A percentile compares a stretch with the other conserved stretches of the same genome.
Evolutionary conservation across 2,329 filamentous ascomycete genomes (phyloP).

Genomic region (Hymenoscyphus linearis): DNA sequence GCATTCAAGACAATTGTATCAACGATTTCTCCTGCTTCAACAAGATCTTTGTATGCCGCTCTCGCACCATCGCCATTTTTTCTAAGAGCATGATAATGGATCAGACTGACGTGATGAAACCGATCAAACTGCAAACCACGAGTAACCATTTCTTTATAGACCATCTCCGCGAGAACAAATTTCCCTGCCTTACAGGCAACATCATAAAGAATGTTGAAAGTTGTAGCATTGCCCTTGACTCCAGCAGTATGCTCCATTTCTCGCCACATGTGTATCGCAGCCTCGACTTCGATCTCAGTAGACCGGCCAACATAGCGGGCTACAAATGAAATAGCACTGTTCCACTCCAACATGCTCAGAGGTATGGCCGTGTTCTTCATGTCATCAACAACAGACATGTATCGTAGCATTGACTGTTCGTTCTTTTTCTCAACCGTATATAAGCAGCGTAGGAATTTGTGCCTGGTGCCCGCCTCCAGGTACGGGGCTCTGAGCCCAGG

Average conservation of each 20-base stretch:
- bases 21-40: conserved; percentile 80
- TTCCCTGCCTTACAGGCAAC: conserved; percentile 81
- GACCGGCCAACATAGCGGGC: conserved; percentile 61
- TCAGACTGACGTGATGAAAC: conserved; percentile 74
- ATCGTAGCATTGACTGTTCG: conserved; percentile 65
- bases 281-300: conserved; percentile 55
- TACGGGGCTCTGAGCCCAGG: conserved; percentile 32
- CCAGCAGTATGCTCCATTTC: conserved; percentile 77
- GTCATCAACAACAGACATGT: conserved; percentile 78
- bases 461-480: conserved; percentile 24
- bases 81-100: conserved; percentile 76
- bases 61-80: conserved; percentile 69
- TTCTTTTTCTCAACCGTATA: conserved; percentile 30
- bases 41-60: conserved; percentile 73
- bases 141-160: conserved; percentile 72
- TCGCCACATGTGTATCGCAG: conserved; percentile 73
- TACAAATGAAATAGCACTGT: conserved; percentile 73
- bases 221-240: conserved; percentile 65
- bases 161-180: conserved; percentile 75
- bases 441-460: conserved; percentile 29
- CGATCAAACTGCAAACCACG: conserved; percentile 67
- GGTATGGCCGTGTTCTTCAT: conserved; percentile 69
- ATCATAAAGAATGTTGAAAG: conserved; percentile 91
- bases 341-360: conserved; percentile 70
- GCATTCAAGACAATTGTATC: conserved; percentile 85